These are phyloP conservation scores for Erysimum cheiranthoides DNA, from an alignment of 345 rosid genomes.

Conservation along the genomic window DNA sequence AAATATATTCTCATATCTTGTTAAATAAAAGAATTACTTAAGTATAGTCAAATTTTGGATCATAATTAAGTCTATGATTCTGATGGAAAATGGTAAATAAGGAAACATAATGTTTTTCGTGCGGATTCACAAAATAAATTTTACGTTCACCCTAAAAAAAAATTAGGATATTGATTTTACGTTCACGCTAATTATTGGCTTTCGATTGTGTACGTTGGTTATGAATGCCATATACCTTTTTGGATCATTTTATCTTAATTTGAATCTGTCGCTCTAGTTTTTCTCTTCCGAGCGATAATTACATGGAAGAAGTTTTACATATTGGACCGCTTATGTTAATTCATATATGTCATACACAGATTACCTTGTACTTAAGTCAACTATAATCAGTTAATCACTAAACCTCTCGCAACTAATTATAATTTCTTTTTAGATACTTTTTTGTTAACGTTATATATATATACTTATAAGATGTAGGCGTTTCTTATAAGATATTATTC, in stretches of 20 bases:
- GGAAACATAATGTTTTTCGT: too few species aligned
- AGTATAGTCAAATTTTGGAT: neutral
- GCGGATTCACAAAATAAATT: too few species aligned
- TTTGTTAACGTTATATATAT: neutral
- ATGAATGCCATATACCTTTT: neutral
- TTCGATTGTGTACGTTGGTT: slow-evolving; percentile 7
- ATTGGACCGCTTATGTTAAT: slow-evolving; percentile 9
- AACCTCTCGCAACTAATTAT: neutral
- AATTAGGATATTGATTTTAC: neutral
- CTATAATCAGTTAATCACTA: neutral
- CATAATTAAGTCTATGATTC: too few species aligned
- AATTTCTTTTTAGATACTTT: neutral
- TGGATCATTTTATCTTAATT: neutral
- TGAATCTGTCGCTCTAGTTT: neutral
- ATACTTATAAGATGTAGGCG: neutral
- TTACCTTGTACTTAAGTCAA: neutral
- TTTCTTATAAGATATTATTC: neutral
- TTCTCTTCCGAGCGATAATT: slow-evolving; percentile 7
- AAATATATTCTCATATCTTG: neutral
- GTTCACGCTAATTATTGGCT: neutral
- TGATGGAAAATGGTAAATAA: too few species aligned
- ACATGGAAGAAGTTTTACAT: neutral
- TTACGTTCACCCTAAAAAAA: too few species aligned
- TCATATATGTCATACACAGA: neutral
- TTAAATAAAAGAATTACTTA: neutral